Conservation (phyloP, 2,329 filamentous ascomycete genomes). For the Arthrobotrys pseudoclavata region DNA sequence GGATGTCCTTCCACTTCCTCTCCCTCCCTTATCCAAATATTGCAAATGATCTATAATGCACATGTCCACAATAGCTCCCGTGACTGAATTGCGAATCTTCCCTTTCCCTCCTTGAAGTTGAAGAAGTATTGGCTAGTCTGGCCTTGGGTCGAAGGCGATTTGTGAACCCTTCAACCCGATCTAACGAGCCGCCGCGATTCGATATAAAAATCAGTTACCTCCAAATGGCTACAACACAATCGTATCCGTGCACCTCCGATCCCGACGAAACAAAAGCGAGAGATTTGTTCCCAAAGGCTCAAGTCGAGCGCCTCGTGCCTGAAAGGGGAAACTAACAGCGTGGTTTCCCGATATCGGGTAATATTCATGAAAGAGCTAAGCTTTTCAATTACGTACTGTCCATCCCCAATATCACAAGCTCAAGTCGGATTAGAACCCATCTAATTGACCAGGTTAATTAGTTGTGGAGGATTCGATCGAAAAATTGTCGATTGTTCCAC, state of each 20-base stretch:
- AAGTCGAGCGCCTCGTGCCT: conserved; percentile 32
- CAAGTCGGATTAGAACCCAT: neutral
- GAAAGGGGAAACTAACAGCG: conserved; percentile 43
- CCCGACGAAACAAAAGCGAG: too few species aligned
- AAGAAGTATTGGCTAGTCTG: neutral
- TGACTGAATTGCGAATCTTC: neutral
- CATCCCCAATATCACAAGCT: conserved; percentile 10
- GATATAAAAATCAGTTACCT: neutral
- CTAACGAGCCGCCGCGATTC: neutral
- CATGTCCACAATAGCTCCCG: neutral
- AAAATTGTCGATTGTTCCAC: neutral
- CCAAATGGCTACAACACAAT: neutral
- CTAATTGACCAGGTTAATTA: neutral
- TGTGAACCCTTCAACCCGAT: too few species aligned
- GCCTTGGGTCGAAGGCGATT: too few species aligned
- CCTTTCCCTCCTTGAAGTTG: neutral
- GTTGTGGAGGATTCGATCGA: neutral
- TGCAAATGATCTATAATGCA: conserved; percentile 21
- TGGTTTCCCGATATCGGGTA: conserved; percentile 54
- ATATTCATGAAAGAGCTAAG: conserved; percentile 41
- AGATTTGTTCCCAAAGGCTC: too few species aligned
- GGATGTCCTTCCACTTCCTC: conserved; percentile 20
- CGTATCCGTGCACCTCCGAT: neutral
- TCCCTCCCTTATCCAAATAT: conserved; percentile 1
- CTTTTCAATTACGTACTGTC: conserved; percentile 42